A percentile compares a stretch with the other conserved stretches of the same genome.
phyloP scores from a whole-genome alignment of 352 stramenopile species.

The Phytophthora sansomeana region DNA sequence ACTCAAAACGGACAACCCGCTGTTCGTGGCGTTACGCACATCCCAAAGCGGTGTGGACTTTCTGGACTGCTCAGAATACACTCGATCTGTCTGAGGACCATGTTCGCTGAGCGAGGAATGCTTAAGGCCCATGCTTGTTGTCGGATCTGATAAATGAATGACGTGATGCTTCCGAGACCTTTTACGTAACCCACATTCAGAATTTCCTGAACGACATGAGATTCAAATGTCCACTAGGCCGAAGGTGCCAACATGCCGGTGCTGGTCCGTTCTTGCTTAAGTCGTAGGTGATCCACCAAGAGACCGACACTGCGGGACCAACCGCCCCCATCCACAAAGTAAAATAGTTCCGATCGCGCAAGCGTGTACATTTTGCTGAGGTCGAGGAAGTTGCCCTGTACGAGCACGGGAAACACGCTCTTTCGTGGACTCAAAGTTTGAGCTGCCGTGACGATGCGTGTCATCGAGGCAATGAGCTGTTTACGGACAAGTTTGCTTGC shows the following conservation, averaged over 20 bases:
- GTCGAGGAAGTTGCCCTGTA: slow-evolving; percentile 67
- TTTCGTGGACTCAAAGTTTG: slow-evolving; percentile 32
- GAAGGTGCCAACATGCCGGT: slow-evolving; percentile 9
- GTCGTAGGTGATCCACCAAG: slow-evolving; percentile 54
- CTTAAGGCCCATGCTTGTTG: too few species aligned
- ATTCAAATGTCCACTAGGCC: background rate
- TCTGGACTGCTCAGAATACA: too few species aligned
- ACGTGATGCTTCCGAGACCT: too few species aligned
- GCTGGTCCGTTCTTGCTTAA: slow-evolving; percentile 40
- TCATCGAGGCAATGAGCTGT: slow-evolving; percentile 49
- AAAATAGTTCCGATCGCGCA: slow-evolving; percentile 69
- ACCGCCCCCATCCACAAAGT: slow-evolving; percentile 66
- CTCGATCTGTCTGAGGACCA: too few species aligned
- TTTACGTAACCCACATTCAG: too few species aligned
- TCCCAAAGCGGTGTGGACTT: too few species aligned
- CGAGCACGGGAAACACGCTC: slow-evolving; percentile 64
- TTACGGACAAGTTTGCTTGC: slow-evolving; percentile 41
- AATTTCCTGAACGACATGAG: background rate
- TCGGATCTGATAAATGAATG: too few species aligned
- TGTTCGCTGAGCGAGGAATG: too few species aligned
- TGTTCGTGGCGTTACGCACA: background rate
- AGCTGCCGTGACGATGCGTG: slow-evolving; percentile 46
- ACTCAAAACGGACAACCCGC: background rate
- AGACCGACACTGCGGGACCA: slow-evolving; percentile 49
- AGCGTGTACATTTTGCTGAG: slow-evolving; percentile 83